Base-by-base conservation (phyloP, 768 basidiomycete genomes). In the Lentinula guzmanii region DNA sequence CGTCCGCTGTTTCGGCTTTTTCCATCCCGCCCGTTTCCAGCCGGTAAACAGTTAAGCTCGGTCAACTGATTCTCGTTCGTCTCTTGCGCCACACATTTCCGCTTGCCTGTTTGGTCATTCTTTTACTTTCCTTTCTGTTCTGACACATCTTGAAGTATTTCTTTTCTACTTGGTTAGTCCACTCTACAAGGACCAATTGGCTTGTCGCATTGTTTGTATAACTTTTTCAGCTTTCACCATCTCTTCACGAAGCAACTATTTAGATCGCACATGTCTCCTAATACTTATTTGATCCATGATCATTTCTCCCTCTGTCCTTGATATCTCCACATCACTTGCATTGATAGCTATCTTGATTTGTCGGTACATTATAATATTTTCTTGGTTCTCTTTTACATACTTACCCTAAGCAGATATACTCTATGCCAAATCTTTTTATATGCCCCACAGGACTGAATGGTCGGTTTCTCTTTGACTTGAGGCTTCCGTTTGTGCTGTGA, bases 1-100 rank as follows among this genome's bases (percentile, higher is more conserved):
- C 31, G 73, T 70, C 28, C 76, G 3, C 24, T 59, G 45, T 15
- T 39, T 59, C 21, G 58, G 45, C 16, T 48, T 59, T 11, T 28
- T 21, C 16, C 35, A 31, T 21, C 37, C 33, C 24, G 52, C 18
- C 18, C 52, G 18, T 35, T 18, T 56, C 10, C 35, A 43, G 5
- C 11, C 7, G 13, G 13, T 13, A 39, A 39, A 8, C 2, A 39
- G 37, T 39, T 8, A 39, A 43, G 5, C 13, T 43, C 16, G 2
- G 9, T 43, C 42, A 43, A n/a, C 42, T 13, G 13, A 21, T 21
- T n/a, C 16, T 54, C 21, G 37, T n/a, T 11, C 45, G 48, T 28
- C 28, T 52, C n/a, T 15, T 33, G 34, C 51, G 51, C 51, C 28
- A 31, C 28, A 34, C 18, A 35, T 56, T 13, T 56, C 18, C 24